These are phyloP conservation scores for Globomyces pollinis-pini DNA, from an alignment of 192 early-diverging fungal species.

Conservation along the genomic window DNA sequence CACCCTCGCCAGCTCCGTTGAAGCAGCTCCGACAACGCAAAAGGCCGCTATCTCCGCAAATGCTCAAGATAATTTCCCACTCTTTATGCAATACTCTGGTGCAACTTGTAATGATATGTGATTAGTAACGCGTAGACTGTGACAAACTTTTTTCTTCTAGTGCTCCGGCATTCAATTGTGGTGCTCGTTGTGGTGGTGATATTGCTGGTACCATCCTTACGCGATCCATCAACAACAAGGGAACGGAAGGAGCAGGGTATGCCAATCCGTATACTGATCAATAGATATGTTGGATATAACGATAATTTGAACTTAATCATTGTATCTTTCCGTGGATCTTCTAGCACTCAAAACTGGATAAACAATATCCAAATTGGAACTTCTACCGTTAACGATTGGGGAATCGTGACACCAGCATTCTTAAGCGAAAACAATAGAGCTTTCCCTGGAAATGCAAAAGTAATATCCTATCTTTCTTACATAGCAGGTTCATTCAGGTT, in stretches of 20 bases:
- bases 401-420: too few species aligned
- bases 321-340: conserved; percentile 2
- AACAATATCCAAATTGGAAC: too few species aligned
- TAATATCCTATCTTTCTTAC: background rate
- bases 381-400: too few species aligned
- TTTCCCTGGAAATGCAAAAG: too few species aligned
- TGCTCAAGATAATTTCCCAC: background rate
- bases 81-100: background rate
- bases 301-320: background rate
- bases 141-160: background rate
- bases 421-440: too few species aligned
- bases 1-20: too few species aligned
- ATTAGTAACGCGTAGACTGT: background rate
- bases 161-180: background rate
- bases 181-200: background rate
- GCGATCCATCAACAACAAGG: background rate
- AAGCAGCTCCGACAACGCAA: too few species aligned
- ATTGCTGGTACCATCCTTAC: background rate
- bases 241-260: background rate
- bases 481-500: background rate
- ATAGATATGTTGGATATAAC: conserved; percentile 8
- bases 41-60: too few species aligned
- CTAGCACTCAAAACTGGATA: background rate
- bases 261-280: too few species aligned
- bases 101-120: background rate